Base-by-base conservation (phyloP, 225 moss, liverwort and hornwort species). In the Sphagnum tenellum region DNA sequence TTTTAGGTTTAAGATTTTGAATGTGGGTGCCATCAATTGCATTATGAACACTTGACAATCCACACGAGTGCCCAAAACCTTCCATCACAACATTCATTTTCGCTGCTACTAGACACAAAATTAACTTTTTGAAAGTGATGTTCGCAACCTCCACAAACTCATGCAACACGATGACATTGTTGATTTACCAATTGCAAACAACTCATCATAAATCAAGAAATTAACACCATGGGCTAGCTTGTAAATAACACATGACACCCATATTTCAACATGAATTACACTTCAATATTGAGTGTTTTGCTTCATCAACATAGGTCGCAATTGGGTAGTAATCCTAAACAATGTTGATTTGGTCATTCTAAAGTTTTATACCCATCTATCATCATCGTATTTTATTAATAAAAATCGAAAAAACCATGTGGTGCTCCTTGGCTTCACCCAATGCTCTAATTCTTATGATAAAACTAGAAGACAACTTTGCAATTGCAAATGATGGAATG, bases 141-240 rank as follows among this genome's bases (percentile, higher is more conserved):
- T 60, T 60, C 3, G 9, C 9, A 5, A 4, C 60, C 9, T 5
- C 4, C 9, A 60, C 60, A 4, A 60, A 14, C 9, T 60, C 46
- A 29, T 9, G 46, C 8, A 60, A 3, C 4, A 60, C 60, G 9
- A 60, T 8, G 5, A 2, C 4, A 3, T 29, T 4, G 5, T 60
- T 8, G 60, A 60, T 45, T 9, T 60, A 5, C 60, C 60, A 29
- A 60, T 60, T 5, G 14, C 60, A 60, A 60, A 60, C 29, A 60
- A 4, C 45, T 60, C 46, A 45, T 1, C 5, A 45, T 45, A 60
- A 3, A 60, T 29, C 6, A 60, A 45, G 9, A 60, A 2, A 45
- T 60, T 60, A 4, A 45, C 1, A 29, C 60, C 60, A 5, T 60
- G 60, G 9, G 45, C 5, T 3, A 60, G 46, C 7, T 60, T 60